Evolutionary conservation across 306 rosid genomes (phyloP), one percentile per base, ranked within the genome.

Genomic region (Ormosia semicastrata): DNA sequence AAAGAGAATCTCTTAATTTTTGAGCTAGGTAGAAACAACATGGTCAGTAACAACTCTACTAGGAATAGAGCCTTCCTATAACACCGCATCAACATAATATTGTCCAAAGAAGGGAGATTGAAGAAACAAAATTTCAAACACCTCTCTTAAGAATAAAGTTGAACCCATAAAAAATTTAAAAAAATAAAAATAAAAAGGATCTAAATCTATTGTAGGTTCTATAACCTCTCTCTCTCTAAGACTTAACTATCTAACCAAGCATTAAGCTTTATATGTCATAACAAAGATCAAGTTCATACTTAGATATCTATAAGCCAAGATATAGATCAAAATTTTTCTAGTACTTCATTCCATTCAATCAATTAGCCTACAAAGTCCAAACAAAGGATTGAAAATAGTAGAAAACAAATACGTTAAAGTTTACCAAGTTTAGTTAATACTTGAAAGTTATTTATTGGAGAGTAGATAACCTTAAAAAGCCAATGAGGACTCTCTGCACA

Each of bases 401-500:
- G 2, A 29, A 65, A 71, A 59, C 44, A 58, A 75, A 54, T 66
- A 36, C 59, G 62, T 63, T 43, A 18, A 71, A 50, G 65, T 44
- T 53, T 37, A 84, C 33, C 66, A 75, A 37, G 4, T 5, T 30
- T 39, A 64, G 49, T 65, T 5, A 30, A 12, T 58, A 58, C 32
- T 54, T 59, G 50, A 18, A 70, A 58, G 46, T 67, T 75, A 46
- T 72, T 67, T n/a, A 56, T 29, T 39, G 57, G 77, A 66, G 24
- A 82, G 74, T 52, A 33, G 13, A 68, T 84, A 74, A 91, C 98
- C 97, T 93, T 93, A 87, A 90, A 90, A 85, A 89, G 97, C 97
- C 98, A 93, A 75, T 91, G 78, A 54, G 97, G 98, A 86, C 92
- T 87, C 90, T 93, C 98, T 69, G 97, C 93, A 84, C 91, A 89